Percentiles rank a stretch among this genome's conserved stretches.
Conservation (phyloP, 768 basidiomycete species). For the Psilocybe cubensis region DNA sequence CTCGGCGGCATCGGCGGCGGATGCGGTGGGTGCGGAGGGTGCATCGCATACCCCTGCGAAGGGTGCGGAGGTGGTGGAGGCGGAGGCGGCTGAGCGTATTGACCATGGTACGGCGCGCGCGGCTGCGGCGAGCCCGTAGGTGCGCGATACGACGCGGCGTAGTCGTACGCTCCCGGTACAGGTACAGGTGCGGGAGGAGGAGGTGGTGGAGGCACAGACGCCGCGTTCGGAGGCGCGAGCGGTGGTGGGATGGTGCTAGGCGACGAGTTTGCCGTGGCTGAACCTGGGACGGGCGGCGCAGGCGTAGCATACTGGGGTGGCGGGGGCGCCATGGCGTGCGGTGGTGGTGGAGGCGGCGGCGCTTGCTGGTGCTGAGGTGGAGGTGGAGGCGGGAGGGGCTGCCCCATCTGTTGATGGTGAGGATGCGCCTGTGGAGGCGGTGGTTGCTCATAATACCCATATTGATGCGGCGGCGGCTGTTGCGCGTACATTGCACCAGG, state of each 20-base stretch:
- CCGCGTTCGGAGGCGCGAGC: conserved; percentile 17
- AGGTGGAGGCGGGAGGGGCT: conserved; percentile 18
- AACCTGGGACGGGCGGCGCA: neutral
- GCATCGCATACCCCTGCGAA: conserved; percentile 18
- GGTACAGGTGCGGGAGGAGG: conserved; percentile 7
- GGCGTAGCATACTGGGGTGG: conserved; percentile 18
- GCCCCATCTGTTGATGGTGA: conserved; percentile 28
- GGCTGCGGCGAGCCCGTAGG: conserved; percentile 22
- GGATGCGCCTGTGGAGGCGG: conserved; percentile 32
- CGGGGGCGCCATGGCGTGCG: conserved; percentile 16
- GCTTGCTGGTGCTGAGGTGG: conserved; percentile 16
- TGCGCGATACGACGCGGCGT: conserved; percentile 16
- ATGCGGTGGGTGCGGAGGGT: conserved; percentile 24
- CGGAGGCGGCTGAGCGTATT: conserved; percentile 4
- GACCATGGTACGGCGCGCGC: conserved; percentile 8
- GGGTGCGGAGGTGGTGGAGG: conserved; percentile 4
- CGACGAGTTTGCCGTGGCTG: conserved; percentile 12
- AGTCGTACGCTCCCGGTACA: conserved; percentile 16
- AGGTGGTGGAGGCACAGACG: conserved; percentile 1
- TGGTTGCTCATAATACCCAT: conserved; percentile 31
- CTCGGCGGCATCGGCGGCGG: conserved; percentile 23
- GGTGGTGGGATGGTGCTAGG: conserved; percentile 22
- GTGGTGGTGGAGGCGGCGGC: conserved; percentile 16
- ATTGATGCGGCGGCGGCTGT: conserved; percentile 27
- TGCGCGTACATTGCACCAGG: conserved; percentile 26